These are phyloP conservation scores for Leccinum glutinopallens DNA, from an alignment of 1,284 basidiomycete genomes.

Conservation along the genomic window DNA sequence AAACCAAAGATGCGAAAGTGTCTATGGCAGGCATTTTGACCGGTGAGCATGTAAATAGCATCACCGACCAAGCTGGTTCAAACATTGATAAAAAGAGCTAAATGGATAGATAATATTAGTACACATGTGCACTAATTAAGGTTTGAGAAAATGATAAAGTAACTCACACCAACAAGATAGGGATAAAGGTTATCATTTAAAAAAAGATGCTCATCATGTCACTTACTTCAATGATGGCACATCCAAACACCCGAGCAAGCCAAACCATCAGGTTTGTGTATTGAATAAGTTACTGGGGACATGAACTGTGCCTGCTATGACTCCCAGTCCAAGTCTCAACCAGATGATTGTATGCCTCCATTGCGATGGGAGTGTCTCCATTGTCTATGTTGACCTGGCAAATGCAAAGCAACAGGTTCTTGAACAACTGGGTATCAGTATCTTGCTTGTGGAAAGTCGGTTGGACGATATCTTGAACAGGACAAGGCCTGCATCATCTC, in stretches of 20 bases:
- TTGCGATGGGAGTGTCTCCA: neutral
- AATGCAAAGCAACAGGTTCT: neutral
- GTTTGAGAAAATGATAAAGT: neutral
- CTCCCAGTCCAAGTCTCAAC: neutral
- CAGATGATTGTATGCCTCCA: neutral
- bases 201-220: neutral
- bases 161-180: neutral
- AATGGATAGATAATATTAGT: neutral
- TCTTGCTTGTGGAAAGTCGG: neutral
- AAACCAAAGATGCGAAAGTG: neutral
- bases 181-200: neutral
- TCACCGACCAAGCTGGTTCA: neutral
- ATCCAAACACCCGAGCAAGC: neutral
- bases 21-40: neutral
- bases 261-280: too few relatives aligned
- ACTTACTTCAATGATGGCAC: neutral
- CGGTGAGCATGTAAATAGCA: neutral
- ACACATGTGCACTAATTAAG: neutral
- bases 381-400: neutral
- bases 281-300: too few relatives aligned
- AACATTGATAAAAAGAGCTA: neutral
- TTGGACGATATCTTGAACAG: neutral
- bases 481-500: neutral
- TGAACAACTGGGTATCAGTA: neutral
- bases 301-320: too few relatives aligned